Base-by-base conservation (phyloP, 805 yeast species). In the Wickerhamomyces chaumierensis region DNA sequence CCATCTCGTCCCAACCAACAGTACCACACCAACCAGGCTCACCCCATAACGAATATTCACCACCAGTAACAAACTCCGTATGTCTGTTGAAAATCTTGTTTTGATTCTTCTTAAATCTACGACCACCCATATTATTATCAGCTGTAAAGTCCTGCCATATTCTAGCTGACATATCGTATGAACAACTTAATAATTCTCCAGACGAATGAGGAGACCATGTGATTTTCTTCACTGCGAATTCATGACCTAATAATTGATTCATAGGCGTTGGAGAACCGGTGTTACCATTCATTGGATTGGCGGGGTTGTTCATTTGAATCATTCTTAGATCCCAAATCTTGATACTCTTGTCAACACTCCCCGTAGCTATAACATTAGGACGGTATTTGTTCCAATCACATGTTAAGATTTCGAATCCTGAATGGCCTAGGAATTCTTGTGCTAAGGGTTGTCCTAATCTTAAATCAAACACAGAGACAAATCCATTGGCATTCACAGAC, bases 21-120 rank as follows among this genome's bases (percentile, higher is more conserved):
- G 95, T 79, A 9, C 92, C 94, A 15, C 81, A 87, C 87, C 92
- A 88, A 1, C 96, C 96, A 2, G 92, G 94, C 48, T 78, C 79
- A 3, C 97, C 98, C 96, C 96, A 90, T 37, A 92, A 60, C 47
- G 94, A 81, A 83, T 95, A 92, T 62, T 92, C 97, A 46, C 88
- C 81, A 15, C 94, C 96, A 48, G 83, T 75, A 2, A 82, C 96
- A 62, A 90, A 90, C 64, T 90, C 98, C 21, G 75, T 69, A 61
- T 92, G 97, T 38, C 60, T 61, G 18, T 70, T 66, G 65, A 86
- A 84, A 15, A 70, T 69, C 29, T 67, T 60, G 29, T 78, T 45
- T 69, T 61, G 37, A 71, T 71, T 31, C 42, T 38, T 29, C 70
- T 60, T 36, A 65, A 57, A 38, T 66, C 70, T 35, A 68, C n/a